These are phyloP conservation scores for Sutorius australiensis DNA, from an alignment of 768 basidiomycete species.

Conservation along the genomic window DNA sequence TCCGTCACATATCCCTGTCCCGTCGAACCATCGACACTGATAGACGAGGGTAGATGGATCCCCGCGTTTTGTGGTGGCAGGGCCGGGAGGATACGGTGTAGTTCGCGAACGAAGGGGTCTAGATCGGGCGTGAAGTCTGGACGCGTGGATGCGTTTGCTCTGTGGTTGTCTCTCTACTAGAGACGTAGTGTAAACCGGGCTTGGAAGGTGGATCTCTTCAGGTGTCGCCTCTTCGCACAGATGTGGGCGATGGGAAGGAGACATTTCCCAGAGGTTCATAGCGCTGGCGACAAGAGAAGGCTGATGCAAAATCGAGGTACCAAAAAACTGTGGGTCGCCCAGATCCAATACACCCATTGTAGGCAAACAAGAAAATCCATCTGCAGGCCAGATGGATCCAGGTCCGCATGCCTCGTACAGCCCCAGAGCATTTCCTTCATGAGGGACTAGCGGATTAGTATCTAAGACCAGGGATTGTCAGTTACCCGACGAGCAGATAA, in stretches of 20 bases:
- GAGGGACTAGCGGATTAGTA: not conserved
- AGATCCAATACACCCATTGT: not conserved
- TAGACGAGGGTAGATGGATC: not conserved
- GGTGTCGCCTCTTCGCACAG: not conserved
- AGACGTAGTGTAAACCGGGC: not conserved
- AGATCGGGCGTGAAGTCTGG: not conserved
- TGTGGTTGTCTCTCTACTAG: not conserved
- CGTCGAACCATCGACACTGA: conserved; percentile 14
- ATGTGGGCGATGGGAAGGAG: not conserved
- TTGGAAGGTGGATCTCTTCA: not conserved
- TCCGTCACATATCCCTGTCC: not conserved
- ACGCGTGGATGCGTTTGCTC: not conserved
- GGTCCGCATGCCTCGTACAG: not conserved
- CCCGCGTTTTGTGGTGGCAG: not conserved
- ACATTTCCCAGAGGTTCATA: not conserved
- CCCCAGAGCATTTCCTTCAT: not conserved
- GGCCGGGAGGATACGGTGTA: conserved; percentile 4
- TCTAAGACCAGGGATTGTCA: conserved; percentile 4
- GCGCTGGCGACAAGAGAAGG: not conserved
- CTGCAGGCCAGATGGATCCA: not conserved
- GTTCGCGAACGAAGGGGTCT: not conserved
- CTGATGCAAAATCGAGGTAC: not conserved
- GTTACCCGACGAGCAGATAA: not conserved
- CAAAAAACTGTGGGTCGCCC: not conserved
- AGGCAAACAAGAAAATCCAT: not conserved